Conservation (phyloP, 208 protist species). For the Trypanosomatidae sp. region DNA sequence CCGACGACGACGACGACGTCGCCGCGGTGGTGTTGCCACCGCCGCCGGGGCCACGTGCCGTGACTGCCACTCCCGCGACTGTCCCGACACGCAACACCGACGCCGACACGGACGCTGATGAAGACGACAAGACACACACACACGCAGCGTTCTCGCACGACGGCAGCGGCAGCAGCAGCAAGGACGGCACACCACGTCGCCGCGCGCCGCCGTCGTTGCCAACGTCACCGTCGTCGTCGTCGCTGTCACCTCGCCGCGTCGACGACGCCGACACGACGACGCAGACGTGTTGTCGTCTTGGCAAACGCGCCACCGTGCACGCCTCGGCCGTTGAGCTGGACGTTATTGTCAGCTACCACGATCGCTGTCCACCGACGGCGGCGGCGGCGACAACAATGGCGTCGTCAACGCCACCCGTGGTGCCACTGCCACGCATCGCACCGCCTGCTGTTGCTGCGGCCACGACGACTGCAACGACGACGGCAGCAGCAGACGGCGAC, state of each 20-base stretch:
- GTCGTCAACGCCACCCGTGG: no score
- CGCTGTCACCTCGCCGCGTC: no score
- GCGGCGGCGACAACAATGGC: no score
- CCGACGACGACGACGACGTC: neutral
- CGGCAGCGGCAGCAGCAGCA: neutral
- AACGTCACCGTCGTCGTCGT: neutral
- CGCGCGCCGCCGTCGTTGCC: neutral
- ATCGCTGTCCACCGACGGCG: neutral
- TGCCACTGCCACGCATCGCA: no score
- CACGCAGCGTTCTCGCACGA: neutral
- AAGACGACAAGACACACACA: no score
- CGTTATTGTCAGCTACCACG: neutral
- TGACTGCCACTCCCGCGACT: neutral
- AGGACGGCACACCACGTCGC: neutral
- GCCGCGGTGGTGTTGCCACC: neutral
- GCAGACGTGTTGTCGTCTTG: no score
- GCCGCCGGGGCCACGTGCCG: neutral
- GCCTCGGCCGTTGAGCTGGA: neutral
- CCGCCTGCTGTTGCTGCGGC: no score
- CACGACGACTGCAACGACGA: no score
- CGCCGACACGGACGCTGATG: neutral
- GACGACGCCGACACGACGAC: no score
- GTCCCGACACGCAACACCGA: neutral
- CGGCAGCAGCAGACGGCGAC: no score
- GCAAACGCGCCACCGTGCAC: neutral